These are phyloP conservation scores for Thraustochytrium striatum DNA, from an alignment of 352 stramenopile species.

Conservation along the genomic window DNA sequence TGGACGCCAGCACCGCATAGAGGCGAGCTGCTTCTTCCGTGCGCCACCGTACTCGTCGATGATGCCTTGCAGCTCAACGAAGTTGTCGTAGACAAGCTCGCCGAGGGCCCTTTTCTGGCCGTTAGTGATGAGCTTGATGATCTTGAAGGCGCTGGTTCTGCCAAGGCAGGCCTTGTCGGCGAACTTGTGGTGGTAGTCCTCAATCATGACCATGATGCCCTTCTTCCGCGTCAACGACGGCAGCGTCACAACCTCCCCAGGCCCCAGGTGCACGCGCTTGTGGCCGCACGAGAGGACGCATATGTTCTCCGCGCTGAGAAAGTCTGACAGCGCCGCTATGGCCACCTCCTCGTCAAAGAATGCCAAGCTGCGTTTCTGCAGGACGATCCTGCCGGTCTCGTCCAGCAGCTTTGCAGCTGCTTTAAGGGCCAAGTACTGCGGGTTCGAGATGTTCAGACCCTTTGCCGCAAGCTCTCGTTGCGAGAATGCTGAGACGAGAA, in stretches of 20 bases:
- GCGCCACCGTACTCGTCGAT: neutral
- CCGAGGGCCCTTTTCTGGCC: neutral
- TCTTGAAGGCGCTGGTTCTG: neutral
- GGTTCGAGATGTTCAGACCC: too few species aligned
- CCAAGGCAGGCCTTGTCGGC: neutral
- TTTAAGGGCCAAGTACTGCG: too few species aligned
- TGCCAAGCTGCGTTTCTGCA: too few species aligned
- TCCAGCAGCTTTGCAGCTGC: too few species aligned
- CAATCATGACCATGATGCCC: neutral
- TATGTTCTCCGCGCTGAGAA: conserved; percentile 5
- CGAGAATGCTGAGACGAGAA: too few species aligned
- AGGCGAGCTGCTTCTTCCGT: neutral
- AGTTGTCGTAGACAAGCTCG: conserved; percentile 53
- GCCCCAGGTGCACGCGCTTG: neutral
- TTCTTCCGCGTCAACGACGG: neutral
- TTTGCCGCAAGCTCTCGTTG: too few species aligned
- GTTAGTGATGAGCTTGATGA: neutral
- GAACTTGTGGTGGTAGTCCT: neutral
- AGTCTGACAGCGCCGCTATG: neutral
- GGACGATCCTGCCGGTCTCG: too few species aligned
- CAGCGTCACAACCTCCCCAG: neutral
- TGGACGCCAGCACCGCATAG: neutral
- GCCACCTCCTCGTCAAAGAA: too few species aligned
- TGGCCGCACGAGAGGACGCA: neutral
- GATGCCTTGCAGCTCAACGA: conserved; percentile 46